A percentile compares a stretch with the other conserved stretches of the same genome.
phyloP scores from a whole-genome alignment of 2,329 filamentous ascomycete genomes.

The Botrytis sinoallii region DNA sequence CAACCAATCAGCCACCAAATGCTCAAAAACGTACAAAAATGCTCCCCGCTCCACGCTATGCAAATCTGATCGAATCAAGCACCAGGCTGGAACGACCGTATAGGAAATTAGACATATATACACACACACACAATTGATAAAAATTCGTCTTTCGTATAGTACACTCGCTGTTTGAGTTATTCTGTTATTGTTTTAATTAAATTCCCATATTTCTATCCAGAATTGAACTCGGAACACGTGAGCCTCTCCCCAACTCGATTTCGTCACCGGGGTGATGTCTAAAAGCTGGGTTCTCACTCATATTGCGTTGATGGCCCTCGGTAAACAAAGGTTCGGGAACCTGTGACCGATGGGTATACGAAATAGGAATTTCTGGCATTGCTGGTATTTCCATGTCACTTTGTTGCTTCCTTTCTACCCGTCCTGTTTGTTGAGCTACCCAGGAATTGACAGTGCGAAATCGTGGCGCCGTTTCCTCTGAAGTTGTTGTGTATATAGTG shows the following conservation, averaged over 20 bases:
- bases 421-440: conserved; percentile 61
- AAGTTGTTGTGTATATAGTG: conserved; percentile 36
- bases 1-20: conserved; percentile 1
- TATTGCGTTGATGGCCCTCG: conserved; percentile 30
- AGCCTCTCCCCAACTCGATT: conserved; percentile 30
- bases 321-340: conserved; percentile 21
- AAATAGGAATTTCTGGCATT: conserved; percentile 31
- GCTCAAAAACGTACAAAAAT: neutral
- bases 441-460: conserved; percentile 60
- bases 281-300: conserved; percentile 35
- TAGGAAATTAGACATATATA: conserved; percentile 1
- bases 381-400: conserved; percentile 36
- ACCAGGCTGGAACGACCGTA: conserved; percentile 18
- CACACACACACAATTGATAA: neutral
- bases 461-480: conserved; percentile 43
- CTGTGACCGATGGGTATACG: conserved; percentile 4
- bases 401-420: conserved; percentile 48
- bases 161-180: neutral
- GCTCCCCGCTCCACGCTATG: conserved; percentile 16
- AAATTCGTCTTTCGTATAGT: neutral
- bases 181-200: conserved; percentile 17
- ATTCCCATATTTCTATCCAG: conserved; percentile 34
- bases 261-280: conserved; percentile 37
- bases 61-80: conserved; percentile 18
- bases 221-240: conserved; percentile 35